Base-by-base conservation (phyloP, 768 basidiomycete species). In the Lactarius quietus region DNA sequence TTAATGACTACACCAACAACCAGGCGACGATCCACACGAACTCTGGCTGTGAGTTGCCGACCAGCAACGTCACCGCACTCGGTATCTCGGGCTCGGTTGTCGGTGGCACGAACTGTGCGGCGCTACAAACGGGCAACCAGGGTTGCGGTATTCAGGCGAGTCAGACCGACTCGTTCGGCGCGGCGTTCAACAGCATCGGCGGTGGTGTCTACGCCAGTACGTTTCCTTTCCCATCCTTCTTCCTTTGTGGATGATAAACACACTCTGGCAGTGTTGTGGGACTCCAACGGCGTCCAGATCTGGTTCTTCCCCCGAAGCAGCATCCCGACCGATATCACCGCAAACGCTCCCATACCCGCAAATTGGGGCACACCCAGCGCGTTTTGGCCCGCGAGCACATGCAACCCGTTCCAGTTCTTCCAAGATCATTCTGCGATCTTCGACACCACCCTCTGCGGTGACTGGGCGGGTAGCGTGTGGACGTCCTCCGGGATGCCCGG, bases 381-480 rank as follows among this genome's bases (percentile, higher is more conserved):
- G 18, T 81, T 80, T 72, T 96, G 91, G 88, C 86, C 93, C 45
- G 84, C 92, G 8, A 78, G 80, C 38, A 74, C 78, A 35, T 97
- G 95, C 75, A 79, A 88, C 72, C 90, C 93, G 23, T 88, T 84
- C 78, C 74, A 84, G 70, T 94, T 84, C 81, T 96, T 96, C 79
- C 81, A 82, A 66, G 78, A 86, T 62, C 90, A 96, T 73, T 82
- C 82, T 51, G 84, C 81, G 39, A 92, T 95, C 71, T 92, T 95
- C 70, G 89, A 94, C 73, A 94, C 90, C 39, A 93, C 93, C 23
- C 78, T 95, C 59, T 93, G 92, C 70, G 94, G 94, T 65, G 91
- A 95, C 69, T 98, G 94, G 95, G 93, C 94, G 14, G 85, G 87
- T 56, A 78, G 78, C 54, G 88, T 85, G n/a, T 98, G 95, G 95